Evolutionary conservation across 805 yeast species (phyloP).

Genomic region (Trichomonascus vanleenenianus): DNA sequence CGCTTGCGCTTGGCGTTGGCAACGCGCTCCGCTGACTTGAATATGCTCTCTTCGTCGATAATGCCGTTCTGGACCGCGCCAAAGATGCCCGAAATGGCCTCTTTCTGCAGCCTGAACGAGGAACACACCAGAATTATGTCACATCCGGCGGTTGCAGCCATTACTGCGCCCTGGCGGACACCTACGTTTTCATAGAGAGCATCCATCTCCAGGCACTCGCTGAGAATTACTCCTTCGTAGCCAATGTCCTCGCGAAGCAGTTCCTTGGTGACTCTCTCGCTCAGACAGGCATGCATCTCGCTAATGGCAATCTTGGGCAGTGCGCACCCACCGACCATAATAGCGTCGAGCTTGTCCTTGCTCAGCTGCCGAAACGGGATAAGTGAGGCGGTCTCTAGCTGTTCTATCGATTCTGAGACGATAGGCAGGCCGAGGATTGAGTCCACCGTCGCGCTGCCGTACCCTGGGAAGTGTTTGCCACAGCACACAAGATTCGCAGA

Average conservation of each 20-base stretch:
- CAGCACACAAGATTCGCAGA: slow-evolving; percentile 48
- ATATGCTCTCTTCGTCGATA: slow-evolving; percentile 30
- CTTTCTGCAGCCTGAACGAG: slow-evolving; percentile 44
- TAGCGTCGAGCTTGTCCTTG: slow-evolving; percentile 42
- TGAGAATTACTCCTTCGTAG: slow-evolving; percentile 49
- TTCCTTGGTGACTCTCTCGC: slow-evolving; percentile 44
- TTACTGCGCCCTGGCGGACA: slow-evolving; percentile 55
- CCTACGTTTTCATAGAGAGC: slow-evolving; percentile 57
- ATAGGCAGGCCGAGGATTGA: slow-evolving; percentile 50
- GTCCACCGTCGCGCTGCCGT: slow-evolving; percentile 54
- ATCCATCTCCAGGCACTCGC: slow-evolving; percentile 58
- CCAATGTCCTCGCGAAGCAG: slow-evolving; percentile 43
- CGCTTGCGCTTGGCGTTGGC: slow-evolving; percentile 35
- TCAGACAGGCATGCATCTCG: slow-evolving; percentile 56
- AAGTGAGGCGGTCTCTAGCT: slow-evolving; percentile 41
- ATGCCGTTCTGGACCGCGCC: slow-evolving; percentile 33
- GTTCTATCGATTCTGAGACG: slow-evolving; percentile 48
- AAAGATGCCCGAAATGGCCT: slow-evolving; percentile 40
- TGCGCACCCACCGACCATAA: slow-evolving; percentile 57
- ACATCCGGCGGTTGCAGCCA: slow-evolving; percentile 58
- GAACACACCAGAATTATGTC: slow-evolving; percentile 58
- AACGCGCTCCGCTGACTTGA: slow-evolving; percentile 37
- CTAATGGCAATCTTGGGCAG: slow-evolving; percentile 53
- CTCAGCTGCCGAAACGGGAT: slow-evolving; percentile 45
- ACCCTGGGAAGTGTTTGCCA: slow-evolving; percentile 63